Conservation (phyloP, 1,284 basidiomycete species). For the Vanrija humicola region DNA sequence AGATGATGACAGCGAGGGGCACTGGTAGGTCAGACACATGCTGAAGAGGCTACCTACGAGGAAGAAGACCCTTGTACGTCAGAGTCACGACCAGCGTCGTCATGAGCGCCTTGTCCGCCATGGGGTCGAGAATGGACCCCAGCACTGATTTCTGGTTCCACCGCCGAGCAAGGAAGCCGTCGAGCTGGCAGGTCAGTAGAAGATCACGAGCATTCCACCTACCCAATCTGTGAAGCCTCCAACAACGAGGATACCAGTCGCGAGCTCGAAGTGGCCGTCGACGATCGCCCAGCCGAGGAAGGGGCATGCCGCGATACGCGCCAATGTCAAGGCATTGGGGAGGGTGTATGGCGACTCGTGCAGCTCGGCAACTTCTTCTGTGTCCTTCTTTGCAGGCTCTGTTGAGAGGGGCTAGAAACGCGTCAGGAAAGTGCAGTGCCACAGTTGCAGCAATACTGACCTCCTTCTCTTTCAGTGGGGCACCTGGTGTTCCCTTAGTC, state of each 20-base stretch:
- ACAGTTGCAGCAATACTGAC: too few relatives aligned
- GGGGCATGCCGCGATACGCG: slow-evolving; percentile 82
- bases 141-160: slow-evolving; percentile 83
- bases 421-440: too few relatives aligned
- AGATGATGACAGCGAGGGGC: slow-evolving; percentile 76
- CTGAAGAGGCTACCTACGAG: slow-evolving; percentile 55
- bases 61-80: slow-evolving; percentile 75
- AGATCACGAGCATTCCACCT: slow-evolving; percentile 35
- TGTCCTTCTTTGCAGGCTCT: too few relatives aligned
- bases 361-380: slow-evolving; percentile 26
- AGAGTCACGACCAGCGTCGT: slow-evolving; percentile 88
- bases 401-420: too few relatives aligned
- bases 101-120: slow-evolving; percentile 94
- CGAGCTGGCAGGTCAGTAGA: slow-evolving; percentile 57
- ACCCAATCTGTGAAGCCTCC: slow-evolving; percentile 89
- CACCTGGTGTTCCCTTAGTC: too few relatives aligned
- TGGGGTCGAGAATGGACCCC: slow-evolving; percentile 92
- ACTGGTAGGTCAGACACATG: slow-evolving; percentile 53
- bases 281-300: slow-evolving; percentile 87
- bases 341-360: slow-evolving; percentile 92
- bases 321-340: slow-evolving; percentile 84
- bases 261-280: slow-evolving; percentile 72
- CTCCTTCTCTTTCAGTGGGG: too few relatives aligned
- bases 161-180: slow-evolving; percentile 82
- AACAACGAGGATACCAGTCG: slow-evolving; percentile 76